These are phyloP conservation scores for Colletotrichum sp. DNA, from an alignment of 2,329 filamentous ascomycete species.

Conservation along the genomic window DNA sequence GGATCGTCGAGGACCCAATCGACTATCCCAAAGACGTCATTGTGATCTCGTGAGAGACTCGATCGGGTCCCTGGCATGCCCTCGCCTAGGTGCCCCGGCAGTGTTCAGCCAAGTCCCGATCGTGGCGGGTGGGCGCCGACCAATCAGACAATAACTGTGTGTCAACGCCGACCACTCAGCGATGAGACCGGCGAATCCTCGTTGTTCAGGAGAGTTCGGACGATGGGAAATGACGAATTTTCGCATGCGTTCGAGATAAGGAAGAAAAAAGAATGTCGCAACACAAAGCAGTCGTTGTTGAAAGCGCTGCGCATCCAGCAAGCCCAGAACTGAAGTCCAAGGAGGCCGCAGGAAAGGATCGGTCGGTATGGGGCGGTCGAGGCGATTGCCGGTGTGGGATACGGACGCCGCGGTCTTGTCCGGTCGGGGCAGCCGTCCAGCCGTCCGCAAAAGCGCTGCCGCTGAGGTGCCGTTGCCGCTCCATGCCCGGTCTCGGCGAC, in stretches of 20 bases:
- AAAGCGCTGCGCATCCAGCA: background rate
- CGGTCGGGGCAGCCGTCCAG: conserved; percentile 5
- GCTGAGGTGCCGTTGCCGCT: conserved; percentile 5
- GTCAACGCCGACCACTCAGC: conserved; percentile 24
- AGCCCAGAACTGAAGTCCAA: background rate
- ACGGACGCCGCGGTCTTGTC: conserved; percentile 7
- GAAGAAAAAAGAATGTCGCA: background rate
- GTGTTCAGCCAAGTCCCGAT: conserved; percentile 19
- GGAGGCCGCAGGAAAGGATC: background rate
- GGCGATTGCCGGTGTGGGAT: conserved; percentile 13
- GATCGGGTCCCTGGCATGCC: conserved; percentile 11
- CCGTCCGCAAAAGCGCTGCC: background rate
- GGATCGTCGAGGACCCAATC: background rate
- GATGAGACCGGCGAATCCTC: conserved; percentile 20
- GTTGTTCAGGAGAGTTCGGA: conserved; percentile 9
- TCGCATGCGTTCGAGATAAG: conserved; percentile 13
- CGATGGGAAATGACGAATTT: conserved; percentile 13
- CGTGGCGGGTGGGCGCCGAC: conserved; percentile 18
- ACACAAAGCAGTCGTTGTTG: background rate
- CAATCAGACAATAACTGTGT: conserved; percentile 23
- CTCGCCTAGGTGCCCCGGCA: conserved; percentile 19
- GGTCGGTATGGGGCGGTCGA: conserved; percentile 10
- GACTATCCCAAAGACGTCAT: conserved; percentile 17
- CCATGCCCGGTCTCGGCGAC: conserved; percentile 15
- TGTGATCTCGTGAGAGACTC: conserved; percentile 13